Base-by-base conservation (phyloP, 306 rosid genomes). In the Begonia peltatifolia region DNA sequence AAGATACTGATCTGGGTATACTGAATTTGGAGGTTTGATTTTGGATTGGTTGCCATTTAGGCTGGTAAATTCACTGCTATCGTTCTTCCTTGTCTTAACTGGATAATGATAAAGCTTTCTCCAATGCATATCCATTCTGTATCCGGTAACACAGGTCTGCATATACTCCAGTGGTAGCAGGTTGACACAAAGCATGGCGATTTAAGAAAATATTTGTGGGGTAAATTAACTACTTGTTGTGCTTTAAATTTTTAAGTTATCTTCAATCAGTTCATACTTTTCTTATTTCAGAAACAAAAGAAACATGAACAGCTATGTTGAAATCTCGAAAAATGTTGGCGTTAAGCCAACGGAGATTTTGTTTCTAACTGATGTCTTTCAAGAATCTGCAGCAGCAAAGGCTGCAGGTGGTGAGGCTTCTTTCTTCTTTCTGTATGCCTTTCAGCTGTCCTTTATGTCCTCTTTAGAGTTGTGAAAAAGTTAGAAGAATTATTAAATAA, bases 151-250 rank as follows among this genome's bases (percentile, higher is more conserved):
- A 3, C 35, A 90, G 99, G 92, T 81, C 23, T 90, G 86, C 77
- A 86, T 90, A 61, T 90, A 90, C 78, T 90, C 99, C 6, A 90
- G 99, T 58, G 95, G 99, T 50, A 90, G 99, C 81, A 79, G 99
- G 64, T 71, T 85, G 80, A 95, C 95, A 0, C 99, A 90, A 83
- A 75, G 62, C 70, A 75, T 63, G 99, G 99, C 56, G 94, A 90
- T 67, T 78, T 90, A 14, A 78, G 95, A 66, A 69, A 86, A 68
- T 86, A 72, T 62, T 62, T 90, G 92, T 86, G 74, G 99, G 99
- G 99, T 90, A 83, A 68, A 22, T 52, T 38, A 30, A 14, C 23
- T 17, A 17, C 18, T 17, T 17, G 18, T 17, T 17, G 1, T 17
- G 18, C 18, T 17, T 1, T 17, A 17, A 17, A 17, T 17, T 17